Evolutionary conservation across 352 stramenopile species (phyloP).

Genomic region (Phytophthora citricola): DNA sequence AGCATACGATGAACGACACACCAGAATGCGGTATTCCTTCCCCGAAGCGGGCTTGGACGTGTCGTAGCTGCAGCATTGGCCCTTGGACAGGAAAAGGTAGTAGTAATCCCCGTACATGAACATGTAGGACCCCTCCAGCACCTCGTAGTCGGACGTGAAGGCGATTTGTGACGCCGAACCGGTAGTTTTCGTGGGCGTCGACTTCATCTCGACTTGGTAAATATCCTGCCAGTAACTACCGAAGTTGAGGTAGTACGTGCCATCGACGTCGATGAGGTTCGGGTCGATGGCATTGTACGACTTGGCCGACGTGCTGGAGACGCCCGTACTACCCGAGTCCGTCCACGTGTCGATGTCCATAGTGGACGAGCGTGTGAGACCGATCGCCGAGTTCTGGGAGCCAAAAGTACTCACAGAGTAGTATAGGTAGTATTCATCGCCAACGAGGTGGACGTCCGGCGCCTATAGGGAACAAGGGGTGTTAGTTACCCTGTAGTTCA

Average conservation of each 20-base stretch:
- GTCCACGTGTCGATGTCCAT: slow-evolving; percentile 50
- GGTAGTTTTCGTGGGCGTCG: slow-evolving; percentile 13
- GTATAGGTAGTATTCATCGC: slow-evolving; percentile 63
- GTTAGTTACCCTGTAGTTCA: background rate
- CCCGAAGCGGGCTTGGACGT: slow-evolving; percentile 29
- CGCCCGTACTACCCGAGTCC: slow-evolving; percentile 40
- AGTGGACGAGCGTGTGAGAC: slow-evolving; percentile 43
- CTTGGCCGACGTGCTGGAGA: slow-evolving; percentile 32
- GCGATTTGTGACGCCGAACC: slow-evolving; percentile 26
- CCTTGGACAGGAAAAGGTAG: slow-evolving; percentile 58
- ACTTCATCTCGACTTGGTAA: slow-evolving; percentile 33
- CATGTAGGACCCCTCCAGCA: slow-evolving; percentile 46
- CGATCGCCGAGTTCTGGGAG: slow-evolving; percentile 47
- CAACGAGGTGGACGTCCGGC: slow-evolving; percentile 46
- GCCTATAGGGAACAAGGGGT: slow-evolving; percentile 19
- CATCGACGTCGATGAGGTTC: slow-evolving; percentile 42
- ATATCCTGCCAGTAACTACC: slow-evolving; percentile 46
- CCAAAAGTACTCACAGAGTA: slow-evolving; percentile 59
- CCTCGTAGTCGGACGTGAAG: slow-evolving; percentile 35
- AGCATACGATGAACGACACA: slow-evolving; percentile 41
- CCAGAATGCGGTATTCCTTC: slow-evolving; percentile 57
- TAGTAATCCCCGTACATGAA: slow-evolving; percentile 48
- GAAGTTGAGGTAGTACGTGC: slow-evolving; percentile 49
- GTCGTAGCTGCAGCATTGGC: slow-evolving; percentile 44
- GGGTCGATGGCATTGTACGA: slow-evolving; percentile 57